Base-by-base conservation (phyloP, 371 early-diverging fungal species). In the Actinomortierella wolfii region DNA sequence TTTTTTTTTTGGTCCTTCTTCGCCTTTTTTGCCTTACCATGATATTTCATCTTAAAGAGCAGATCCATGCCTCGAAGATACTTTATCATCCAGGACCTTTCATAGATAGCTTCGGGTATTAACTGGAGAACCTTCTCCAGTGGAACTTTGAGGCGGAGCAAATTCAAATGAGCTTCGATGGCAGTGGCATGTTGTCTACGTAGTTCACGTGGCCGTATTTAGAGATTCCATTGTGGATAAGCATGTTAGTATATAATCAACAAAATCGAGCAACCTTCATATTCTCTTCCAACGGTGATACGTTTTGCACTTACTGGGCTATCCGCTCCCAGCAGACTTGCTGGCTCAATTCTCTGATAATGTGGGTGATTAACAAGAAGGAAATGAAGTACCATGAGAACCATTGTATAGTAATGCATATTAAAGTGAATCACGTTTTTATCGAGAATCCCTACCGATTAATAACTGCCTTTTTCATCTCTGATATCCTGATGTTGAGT, bases 21-120 rank as follows among this genome's bases (percentile, higher is more conserved):
- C n/a, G n/a, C n/a, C n/a, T n/a, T n/a, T n/a, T n/a, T n/a, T n/a
- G n/a, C n/a, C n/a, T n/a, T 55, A 57, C 67, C 61, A 34, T 59
- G 56, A 45, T 60, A 70, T 29, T 47, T 49, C 61, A 61, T 60
- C 3, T 46, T 48, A n/a, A 60, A 42, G 14, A 57, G 29, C 18
- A 45, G 47, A 11, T 70, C 70, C 53, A 64, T 39, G 34, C 65
- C 70, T 20, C 57, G 53, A 18, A 70, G 21, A 49, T 70, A 70
- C n/a, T 29, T 21, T 41, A 14, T 64, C 70, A 70, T 70, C 70
- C 70, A 70, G 1, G 21, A 45, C 20, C 60, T 61, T n/a, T 70
- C 70, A 0, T 21, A 21, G 8, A 47, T 57, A 1, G 48, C 54
- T 3, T 57, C 49, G 2, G 70, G 64, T 21, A 70, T 57, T 51